phyloP scores from a whole-genome alignment of 441 rosid species.

The Monsonia emarginata region DNA sequence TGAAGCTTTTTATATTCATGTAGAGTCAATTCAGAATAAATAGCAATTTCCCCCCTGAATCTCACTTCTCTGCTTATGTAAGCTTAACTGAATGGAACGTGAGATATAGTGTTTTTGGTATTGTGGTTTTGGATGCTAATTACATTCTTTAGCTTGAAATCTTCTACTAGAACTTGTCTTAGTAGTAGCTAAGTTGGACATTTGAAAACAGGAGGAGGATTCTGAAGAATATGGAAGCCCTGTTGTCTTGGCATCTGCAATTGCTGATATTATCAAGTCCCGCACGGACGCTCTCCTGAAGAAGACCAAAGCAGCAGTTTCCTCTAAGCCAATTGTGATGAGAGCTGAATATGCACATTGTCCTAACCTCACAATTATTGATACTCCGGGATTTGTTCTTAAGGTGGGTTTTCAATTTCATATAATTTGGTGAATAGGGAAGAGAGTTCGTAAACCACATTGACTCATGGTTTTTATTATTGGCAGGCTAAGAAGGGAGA shows the following conservation, averaged over 20 bases:
- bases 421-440: neutral
- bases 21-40: neutral
- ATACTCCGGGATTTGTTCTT: conserved; percentile 92
- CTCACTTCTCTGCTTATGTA: too few species aligned
- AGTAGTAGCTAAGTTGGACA: neutral
- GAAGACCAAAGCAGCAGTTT: conserved; percentile 63
- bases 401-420: conserved; percentile 32
- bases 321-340: conserved; percentile 84
- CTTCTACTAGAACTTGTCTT: neutral
- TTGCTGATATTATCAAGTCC: conserved; percentile 66
- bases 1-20: neutral
- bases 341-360: conserved; percentile 94
- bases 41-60: too few species aligned
- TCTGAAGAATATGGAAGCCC: conserved; percentile 75
- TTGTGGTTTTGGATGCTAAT: neutral
- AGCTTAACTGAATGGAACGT: neutral
- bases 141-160: neutral
- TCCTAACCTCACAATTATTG: conserved; percentile 85
- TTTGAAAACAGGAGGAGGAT: conserved; percentile 54
- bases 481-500: conserved; percentile 88
- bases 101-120: neutral
- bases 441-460: neutral
- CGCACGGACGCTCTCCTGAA: conserved; percentile 57
- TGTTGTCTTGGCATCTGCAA: conserved; percentile 51
- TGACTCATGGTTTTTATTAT: neutral